These are phyloP conservation scores for Arachnomyces sp. DNA, from an alignment of 2,329 filamentous ascomycete genomes.

Conservation along the genomic window DNA sequence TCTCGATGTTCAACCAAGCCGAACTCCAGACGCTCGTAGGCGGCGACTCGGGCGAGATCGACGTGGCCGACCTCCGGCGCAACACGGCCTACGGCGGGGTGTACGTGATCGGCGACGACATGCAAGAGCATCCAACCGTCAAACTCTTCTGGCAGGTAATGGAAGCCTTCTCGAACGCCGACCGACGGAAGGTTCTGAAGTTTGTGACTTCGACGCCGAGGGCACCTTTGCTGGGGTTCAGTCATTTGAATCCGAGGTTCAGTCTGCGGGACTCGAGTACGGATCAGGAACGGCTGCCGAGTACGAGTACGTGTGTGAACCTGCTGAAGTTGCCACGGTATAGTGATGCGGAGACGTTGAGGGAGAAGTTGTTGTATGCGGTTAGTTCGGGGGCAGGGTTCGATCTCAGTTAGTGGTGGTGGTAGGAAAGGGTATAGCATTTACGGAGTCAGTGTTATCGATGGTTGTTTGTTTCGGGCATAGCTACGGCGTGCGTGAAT, in stretches of 20 bases:
- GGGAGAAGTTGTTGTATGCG: constrained; percentile 79
- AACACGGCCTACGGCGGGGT: constrained; percentile 84
- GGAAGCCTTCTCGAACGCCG: constrained; percentile 62
- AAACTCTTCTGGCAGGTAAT: constrained; percentile 88
- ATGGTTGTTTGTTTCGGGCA: constrained; percentile 1
- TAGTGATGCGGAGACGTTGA: constrained; percentile 54
- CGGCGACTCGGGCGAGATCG: constrained; percentile 76
- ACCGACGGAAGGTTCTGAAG: constrained; percentile 79
- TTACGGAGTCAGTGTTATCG: constrained; percentile 18
- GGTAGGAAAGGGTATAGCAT: constrained; percentile 16
- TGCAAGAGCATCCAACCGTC: constrained; percentile 74
- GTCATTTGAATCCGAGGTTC: constrained; percentile 74
- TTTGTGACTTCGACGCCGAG: constrained; percentile 92
- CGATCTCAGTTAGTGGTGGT: constrained; percentile 49
- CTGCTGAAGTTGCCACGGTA: constrained; percentile 87
- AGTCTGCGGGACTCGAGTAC: constrained; percentile 76
- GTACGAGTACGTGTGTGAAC: constrained; percentile 93
- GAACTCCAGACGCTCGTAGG: constrained; percentile 91
- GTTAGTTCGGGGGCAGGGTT: constrained; percentile 87
- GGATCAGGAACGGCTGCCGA: constrained; percentile 73
- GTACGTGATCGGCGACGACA: constrained; percentile 83
- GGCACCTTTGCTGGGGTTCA: constrained; percentile 82
- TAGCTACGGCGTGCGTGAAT: constrained; percentile 8
- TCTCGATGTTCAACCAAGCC: constrained; percentile 96
- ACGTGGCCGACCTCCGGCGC: constrained; percentile 72